Evolutionary conservation across 164 flowering plant species (phyloP), one percentile per base, ranked within the genome.

Genomic region (Chloranthus sessilifolius): DNA sequence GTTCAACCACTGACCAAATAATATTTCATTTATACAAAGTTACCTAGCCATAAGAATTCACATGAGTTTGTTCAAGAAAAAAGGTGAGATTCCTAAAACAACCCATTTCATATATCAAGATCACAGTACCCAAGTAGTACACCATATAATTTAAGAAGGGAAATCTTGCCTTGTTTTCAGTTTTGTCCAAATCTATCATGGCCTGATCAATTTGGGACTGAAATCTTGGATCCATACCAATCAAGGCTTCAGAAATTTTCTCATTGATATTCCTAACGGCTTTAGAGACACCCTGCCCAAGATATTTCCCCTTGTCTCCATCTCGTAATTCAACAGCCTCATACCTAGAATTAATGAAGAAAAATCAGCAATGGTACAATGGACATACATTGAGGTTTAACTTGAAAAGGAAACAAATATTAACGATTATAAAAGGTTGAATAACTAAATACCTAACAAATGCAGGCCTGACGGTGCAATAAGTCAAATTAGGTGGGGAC

Each of bases 161-260:
- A 30, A 51, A 19, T 36, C 47, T 41, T 61, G 79, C 99, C 97
- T 89, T 94, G 67, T 82, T 89, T 60, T 94, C 99, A 40, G 95
- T 82, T 65, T 80, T 94, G 66, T 89, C 99, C 72, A 89, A 68
- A 59, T 86, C 99, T 42, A 81, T 77, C 95, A 94, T 82, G 47
- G 80, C 92, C 55, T 84, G 95, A 66, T 94, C 99, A 62, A 88
- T 89, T 62, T 94, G 95, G 3, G 80, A 61, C 74, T 94, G 99
- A 39, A 78, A 81, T 24, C 75, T 85, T 37, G 99, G 97, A 65
- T 94, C 92, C 96, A 86, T 81, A 14, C 99, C 99, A 68, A 81
- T 44, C 66, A 94, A 62, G 36, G 96, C 97, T 68, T 86, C 80
- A 46, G 96, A 78, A 31, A 94, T 80, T 58, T 77, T 84, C 66